Base-by-base conservation (phyloP, 2,329 filamentous ascomycete species). In the Epichloe gansuensis region DNA sequence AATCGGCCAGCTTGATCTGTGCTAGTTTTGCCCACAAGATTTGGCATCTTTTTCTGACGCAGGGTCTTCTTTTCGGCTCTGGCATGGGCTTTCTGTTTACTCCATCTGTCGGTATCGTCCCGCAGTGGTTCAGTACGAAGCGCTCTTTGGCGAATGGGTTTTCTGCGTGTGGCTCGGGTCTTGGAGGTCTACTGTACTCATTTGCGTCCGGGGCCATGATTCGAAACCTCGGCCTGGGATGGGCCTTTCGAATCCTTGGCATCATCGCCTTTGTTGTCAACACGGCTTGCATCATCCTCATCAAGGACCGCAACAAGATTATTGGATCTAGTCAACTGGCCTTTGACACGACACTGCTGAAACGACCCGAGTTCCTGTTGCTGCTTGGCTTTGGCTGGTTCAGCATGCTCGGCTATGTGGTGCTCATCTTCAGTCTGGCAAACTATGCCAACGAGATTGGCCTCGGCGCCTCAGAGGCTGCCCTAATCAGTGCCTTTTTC, bases 71-170 rank as follows among this genome's bases (percentile, higher is more conserved):
- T 51, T 90, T 91, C 56, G 87, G 87, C n/a, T 65, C 84, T 23
- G 87, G 86, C 3, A 84, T 91, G 76, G 87, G 87, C 0, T 83
- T 90, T 53, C 70, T 84, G 9, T 91, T 89, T 62, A 84, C 85
- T 0, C 78, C 79, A 0, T 80, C 74, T 4, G 82, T 85, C 3
- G 78, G 78, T 36, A 77, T 89, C 11, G 73, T 85, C 0, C 78
- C 85, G 2, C 85, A 89, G 63, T 89, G 85, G 85, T 90, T 90
- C 61, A 77, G 73, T 9, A 81, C 78, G 35, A 75, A 74, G 27
- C 76, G 85, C 2, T 84, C 80, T 31, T 73, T 89, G 13, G 85
- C 85, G 11, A 88, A 85, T 55, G 81, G 84, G 1, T 73, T 87
- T 17, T 72, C 77, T 0, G 78, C 84, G 1, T 76, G 78, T n/a